A percentile compares a stretch with the other conserved stretches of the same genome.
Conservation (phyloP, 345 rosid genomes). For the Toxicodendron radicans region DNA sequence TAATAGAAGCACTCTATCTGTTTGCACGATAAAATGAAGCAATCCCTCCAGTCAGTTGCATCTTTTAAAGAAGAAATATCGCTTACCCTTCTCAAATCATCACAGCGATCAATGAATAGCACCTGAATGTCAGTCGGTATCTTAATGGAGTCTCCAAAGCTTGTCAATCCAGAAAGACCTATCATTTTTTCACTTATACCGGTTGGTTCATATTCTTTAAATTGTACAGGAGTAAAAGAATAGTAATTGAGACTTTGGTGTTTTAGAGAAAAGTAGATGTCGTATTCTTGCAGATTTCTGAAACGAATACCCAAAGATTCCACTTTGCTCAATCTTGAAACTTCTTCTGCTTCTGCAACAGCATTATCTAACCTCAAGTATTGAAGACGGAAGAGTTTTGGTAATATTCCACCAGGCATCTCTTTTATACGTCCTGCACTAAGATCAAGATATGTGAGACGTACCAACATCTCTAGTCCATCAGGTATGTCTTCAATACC, state of each 20-base stretch:
- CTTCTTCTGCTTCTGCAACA: not conserved
- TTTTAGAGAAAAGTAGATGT: not conserved
- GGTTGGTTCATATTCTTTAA: too few species aligned
- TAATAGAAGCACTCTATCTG: not conserved
- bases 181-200: too few species aligned
- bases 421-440: not conserved
- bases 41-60: too few species aligned
- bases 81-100: not conserved
- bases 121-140: not conserved
- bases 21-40: not conserved
- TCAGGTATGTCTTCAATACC: slow-evolving; percentile 14
- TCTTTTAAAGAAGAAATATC: not conserved
- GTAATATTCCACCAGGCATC: not conserved
- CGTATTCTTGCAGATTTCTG: not conserved
- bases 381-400: not conserved
- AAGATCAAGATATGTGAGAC: slow-evolving; percentile 23
- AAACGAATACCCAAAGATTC: slow-evolving; percentile 2
- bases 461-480: slow-evolving; percentile 15
- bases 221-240: not conserved
- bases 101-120: not conserved
- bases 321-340: slow-evolving; percentile 3
- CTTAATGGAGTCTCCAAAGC: not conserved
- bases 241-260: not conserved
- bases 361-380: not conserved
- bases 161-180: too few species aligned